Evolutionary conservation across 1,139 yeast genomes (phyloP).

Genomic region (Taiozyma sp.): DNA sequence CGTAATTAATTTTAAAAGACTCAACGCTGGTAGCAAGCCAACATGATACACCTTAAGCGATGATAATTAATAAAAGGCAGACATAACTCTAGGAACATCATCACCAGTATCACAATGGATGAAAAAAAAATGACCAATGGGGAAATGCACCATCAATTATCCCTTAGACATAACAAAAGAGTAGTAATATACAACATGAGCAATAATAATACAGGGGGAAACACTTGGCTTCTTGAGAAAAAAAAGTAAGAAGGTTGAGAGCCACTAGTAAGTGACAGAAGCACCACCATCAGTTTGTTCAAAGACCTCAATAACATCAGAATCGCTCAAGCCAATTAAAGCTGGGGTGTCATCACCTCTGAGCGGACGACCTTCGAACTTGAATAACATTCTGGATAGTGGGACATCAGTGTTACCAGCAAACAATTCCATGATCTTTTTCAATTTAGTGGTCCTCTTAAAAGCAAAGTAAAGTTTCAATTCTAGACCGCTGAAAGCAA

Average conservation of each 20-base stretch:
- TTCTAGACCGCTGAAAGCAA: conserved; percentile 13
- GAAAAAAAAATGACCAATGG: neutral
- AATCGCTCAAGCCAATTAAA: conserved; percentile 6
- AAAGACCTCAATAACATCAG: conserved; percentile 12
- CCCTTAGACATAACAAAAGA: neutral
- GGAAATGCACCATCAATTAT: neutral
- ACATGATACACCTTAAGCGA: neutral
- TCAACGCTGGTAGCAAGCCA: no score
- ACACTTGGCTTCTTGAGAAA: neutral
- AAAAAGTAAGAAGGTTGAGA: neutral
- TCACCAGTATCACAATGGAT: neutral
- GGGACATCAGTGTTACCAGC: conserved; percentile 7
- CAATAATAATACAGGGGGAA: neutral
- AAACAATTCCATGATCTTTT: conserved; percentile 14
- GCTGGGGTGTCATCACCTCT: conserved; percentile 7
- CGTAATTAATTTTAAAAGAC: neutral
- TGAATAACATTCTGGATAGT: conserved; percentile 2
- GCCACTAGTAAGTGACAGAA: neutral
- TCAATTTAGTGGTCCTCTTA: conserved; percentile 10
- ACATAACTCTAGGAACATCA: neutral
- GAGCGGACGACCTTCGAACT: conserved; percentile 7
- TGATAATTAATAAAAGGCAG: neutral
- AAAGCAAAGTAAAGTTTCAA: conserved; percentile 14
- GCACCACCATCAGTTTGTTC: conserved; percentile 11
- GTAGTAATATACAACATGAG: neutral